These are phyloP conservation scores for Coemansia sp. DNA, from an alignment of 192 early-diverging fungal species.

Conservation along the genomic window DNA sequence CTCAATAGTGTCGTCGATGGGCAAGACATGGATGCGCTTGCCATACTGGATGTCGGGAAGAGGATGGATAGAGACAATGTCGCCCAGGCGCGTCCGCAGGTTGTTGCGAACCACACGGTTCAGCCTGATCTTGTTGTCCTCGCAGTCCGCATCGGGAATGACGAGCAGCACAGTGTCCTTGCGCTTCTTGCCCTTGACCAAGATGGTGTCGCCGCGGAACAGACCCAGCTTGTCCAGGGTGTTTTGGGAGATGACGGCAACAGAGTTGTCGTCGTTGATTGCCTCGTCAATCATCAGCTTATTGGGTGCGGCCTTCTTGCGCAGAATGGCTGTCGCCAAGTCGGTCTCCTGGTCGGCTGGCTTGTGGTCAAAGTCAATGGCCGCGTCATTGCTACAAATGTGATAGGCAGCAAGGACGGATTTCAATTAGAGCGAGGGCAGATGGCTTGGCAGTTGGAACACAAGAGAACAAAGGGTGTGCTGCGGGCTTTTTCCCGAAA, in stretches of 20 bases:
- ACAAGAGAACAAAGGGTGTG: not conserved
- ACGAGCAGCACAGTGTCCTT: slow-evolving; percentile 95
- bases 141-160: slow-evolving; percentile 86
- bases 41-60: slow-evolving; percentile 95
- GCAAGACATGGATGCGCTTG: slow-evolving; percentile 92
- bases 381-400: slow-evolving; percentile 35
- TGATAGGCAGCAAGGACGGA: not conserved
- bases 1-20: slow-evolving; percentile 97
- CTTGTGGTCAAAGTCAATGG: slow-evolving; percentile 32
- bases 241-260: slow-evolving; percentile 80
- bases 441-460: not conserved
- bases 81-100: slow-evolving; percentile 91
- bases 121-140: slow-evolving; percentile 89
- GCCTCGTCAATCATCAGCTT: slow-evolving; percentile 98
- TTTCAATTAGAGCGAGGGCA: not conserved
- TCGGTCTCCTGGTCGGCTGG: slow-evolving; percentile 68
- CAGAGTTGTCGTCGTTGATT: slow-evolving; percentile 96
- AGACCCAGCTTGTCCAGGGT: slow-evolving; percentile 91
- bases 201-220: slow-evolving; percentile 94
- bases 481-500: not conserved
- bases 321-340: slow-evolving; percentile 91
- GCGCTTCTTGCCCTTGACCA: slow-evolving; percentile 98
- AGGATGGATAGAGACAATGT: slow-evolving; percentile 93
- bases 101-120: slow-evolving; percentile 97
- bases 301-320: slow-evolving; percentile 94